A percentile compares a stretch with the other conserved stretches of the same genome.
Evolutionary conservation across 129 eudicot species (phyloP).

Genomic region (Chrysanthemum seticuspe): DNA sequence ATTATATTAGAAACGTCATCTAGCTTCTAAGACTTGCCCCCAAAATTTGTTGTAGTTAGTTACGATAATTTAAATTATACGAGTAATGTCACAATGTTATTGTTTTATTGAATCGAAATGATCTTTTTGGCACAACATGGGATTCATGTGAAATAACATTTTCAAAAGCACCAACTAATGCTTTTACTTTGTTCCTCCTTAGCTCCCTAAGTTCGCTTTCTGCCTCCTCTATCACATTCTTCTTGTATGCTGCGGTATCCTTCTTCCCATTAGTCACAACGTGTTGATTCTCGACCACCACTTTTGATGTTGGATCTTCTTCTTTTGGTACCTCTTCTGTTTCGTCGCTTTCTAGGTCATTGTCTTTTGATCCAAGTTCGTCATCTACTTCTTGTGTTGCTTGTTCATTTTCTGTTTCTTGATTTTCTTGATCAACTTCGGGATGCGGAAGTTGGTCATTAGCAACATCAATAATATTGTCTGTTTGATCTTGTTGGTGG

Average conservation of each 20-base stretch:
- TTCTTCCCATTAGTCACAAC: conserved; percentile 43
- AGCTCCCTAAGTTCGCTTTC: conserved; percentile 41
- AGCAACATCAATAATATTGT: not conserved
- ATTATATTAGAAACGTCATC: too few relatives aligned
- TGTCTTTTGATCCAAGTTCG: conserved; percentile 1
- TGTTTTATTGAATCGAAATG: not conserved
- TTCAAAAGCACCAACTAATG: conserved; percentile 70
- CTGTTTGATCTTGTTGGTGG: conserved; percentile 8
- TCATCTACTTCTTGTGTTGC: not conserved
- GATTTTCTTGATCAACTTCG: conserved; percentile 20
- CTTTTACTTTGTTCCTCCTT: conserved; percentile 52
- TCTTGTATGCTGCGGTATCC: conserved; percentile 46
- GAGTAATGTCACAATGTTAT: not conserved
- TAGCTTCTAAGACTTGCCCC: too few relatives aligned
- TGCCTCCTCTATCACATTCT: conserved; percentile 65
- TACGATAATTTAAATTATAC: too few relatives aligned
- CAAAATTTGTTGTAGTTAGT: too few relatives aligned
- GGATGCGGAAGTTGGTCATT: not conserved
- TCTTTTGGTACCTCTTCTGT: conserved; percentile 17
- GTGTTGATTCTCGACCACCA: conserved; percentile 11
- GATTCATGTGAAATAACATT: conserved; percentile 49
- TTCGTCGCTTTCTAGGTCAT: not conserved
- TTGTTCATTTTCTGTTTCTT: conserved; percentile 5
- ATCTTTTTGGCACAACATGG: not conserved
- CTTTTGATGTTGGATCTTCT: not conserved